Evolutionary conservation across 257 asterid species (phyloP).

Genomic region (Striga asiatica): DNA sequence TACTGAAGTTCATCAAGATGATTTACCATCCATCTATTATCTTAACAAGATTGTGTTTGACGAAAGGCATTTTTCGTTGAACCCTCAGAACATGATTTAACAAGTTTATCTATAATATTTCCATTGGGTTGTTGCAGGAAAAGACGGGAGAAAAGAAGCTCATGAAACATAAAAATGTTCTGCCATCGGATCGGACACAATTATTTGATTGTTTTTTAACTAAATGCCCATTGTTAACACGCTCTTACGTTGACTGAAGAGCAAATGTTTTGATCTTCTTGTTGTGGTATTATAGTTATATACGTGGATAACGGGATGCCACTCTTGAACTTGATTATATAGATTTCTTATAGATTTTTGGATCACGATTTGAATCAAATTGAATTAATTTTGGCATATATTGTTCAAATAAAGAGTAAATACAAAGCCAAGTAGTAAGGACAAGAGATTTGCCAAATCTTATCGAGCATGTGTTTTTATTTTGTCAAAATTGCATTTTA

Average conservation of each 20-base stretch:
- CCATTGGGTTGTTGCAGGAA: not conserved
- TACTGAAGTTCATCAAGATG: too few relatives aligned
- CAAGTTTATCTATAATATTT: not conserved
- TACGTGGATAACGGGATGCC: slow-evolving; percentile 34
- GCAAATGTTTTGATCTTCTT: not conserved
- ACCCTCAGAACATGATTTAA: not conserved
- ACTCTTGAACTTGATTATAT: slow-evolving; percentile 11
- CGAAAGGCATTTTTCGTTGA: not conserved
- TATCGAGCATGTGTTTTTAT: too few relatives aligned
- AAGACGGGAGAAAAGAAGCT: not conserved
- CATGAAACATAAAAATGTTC: too few relatives aligned
- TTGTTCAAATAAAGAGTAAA: slow-evolving; percentile 11
- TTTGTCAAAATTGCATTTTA: too few relatives aligned
- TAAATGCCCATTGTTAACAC: too few relatives aligned
- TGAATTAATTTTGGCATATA: slow-evolving; percentile 10
- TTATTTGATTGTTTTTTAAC: too few relatives aligned
- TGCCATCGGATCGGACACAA: too few relatives aligned
- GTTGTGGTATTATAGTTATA: slow-evolving; percentile 2
- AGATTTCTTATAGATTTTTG: not conserved
- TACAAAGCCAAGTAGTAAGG: not conserved
- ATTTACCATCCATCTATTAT: too few relatives aligned
- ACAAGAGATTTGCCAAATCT: too few relatives aligned
- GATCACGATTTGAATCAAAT: not conserved
- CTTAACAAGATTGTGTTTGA: too few relatives aligned
- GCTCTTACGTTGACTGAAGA: too few relatives aligned